phyloP scores from a whole-genome alignment of 371 early-diverging fungal genomes.

The Apophysomyces variabilis region DNA sequence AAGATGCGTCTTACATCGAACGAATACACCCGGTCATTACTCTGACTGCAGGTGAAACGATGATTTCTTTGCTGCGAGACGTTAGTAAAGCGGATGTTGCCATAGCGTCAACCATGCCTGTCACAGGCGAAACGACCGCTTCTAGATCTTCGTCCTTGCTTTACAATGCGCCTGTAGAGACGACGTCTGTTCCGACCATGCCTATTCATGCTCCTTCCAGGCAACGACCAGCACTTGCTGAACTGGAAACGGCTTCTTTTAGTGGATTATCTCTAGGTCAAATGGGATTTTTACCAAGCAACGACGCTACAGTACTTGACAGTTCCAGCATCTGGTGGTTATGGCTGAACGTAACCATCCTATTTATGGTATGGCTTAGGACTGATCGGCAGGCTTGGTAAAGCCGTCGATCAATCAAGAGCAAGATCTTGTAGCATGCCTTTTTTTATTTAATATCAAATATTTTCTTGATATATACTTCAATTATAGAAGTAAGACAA shows the following conservation, averaged over 20 bases:
- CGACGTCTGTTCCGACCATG: not conserved
- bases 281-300: not conserved
- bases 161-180: not conserved
- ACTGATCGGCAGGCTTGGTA: not conserved
- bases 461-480: too few relatives aligned
- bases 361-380: not conserved
- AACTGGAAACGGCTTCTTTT: not conserved
- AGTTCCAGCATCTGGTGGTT: not conserved
- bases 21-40: too few relatives aligned
- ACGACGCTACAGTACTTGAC: not conserved
- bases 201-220: conserved; percentile 1
- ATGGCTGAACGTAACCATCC: not conserved
- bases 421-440: too few relatives aligned
- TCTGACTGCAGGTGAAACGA: too few relatives aligned
- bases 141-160: not conserved
- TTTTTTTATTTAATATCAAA: too few relatives aligned
- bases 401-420: too few relatives aligned
- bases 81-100: not conserved
- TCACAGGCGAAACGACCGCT: not conserved
- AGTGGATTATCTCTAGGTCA: conserved; percentile 1
- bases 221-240: not conserved
- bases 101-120: not conserved
- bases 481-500: too few relatives aligned
- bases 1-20: too few relatives aligned
- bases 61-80: too few relatives aligned